Base-by-base conservation (phyloP, 345 rosid genomes). In the Gossypium ekmanianum region DNA sequence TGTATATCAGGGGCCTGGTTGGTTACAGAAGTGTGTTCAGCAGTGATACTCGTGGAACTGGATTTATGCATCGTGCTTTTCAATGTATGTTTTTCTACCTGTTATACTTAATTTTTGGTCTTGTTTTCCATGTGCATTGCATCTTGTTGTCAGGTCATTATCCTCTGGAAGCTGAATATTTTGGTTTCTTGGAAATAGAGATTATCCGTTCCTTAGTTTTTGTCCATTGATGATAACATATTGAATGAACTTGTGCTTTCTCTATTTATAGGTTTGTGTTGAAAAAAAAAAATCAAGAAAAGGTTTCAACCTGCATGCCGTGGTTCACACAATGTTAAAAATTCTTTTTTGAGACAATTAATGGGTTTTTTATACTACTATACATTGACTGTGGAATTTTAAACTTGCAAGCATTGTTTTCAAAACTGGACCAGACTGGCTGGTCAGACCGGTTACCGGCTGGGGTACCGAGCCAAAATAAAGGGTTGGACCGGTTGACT, bases 1-100 rank as follows among this genome's bases (percentile, higher is more conserved):
- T 29, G 41, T 77, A 56, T 77, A 64, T 41, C 85, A 93, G 99
- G 86, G 99, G 99, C 68, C 85, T 95, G 78, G 99, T 95, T 70
- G 99, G 99, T 76, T 95, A 95, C 87, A 89, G 97, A 83, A 91
- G 97, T 84, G 93, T 95, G 80, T 95, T 95, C 88, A 95, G 97
- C 88, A 93, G 98, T 76, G 96, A 87, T 84, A 93, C 98, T 4
- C 97, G 97, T 76, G 99, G 99, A 85, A 87, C 93, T 76, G 98
- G 98, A 82, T 95, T 93, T 81, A 95, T 95, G 99, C 99, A 93
- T 71, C 94, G 99, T 72, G 98, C 99, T 87, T 95, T 95, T 82
- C 82, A 88, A 78, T 79, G 99, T 95, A 93, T 71, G 92, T 45
- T 39, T 73, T 80, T 79, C 57, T 72, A 44, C 71, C 72, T 27